phyloP scores from a whole-genome alignment of 192 early-diverging fungal species.

The Coemansia sp. region DNA sequence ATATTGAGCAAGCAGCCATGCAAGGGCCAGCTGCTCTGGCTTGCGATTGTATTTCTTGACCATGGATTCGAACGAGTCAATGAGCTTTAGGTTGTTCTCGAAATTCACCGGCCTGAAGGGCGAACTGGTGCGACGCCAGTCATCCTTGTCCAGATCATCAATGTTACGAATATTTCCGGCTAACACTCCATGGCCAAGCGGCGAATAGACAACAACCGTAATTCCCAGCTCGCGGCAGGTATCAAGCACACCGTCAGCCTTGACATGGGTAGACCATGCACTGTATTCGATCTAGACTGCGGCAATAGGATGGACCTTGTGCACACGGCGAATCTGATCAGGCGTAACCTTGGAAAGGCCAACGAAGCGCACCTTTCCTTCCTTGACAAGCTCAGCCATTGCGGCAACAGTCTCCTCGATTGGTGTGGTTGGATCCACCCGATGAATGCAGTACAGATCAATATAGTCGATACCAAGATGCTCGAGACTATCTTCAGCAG shows the following conservation, averaged over 20 bases:
- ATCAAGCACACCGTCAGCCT: slow-evolving; percentile 65
- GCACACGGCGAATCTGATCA: slow-evolving; percentile 62
- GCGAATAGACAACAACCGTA: slow-evolving; percentile 70
- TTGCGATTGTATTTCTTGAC: slow-evolving; percentile 58
- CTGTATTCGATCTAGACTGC: slow-evolving; percentile 55
- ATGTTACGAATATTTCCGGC: slow-evolving; percentile 58
- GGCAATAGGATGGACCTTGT: slow-evolving; percentile 68
- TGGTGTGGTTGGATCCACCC: slow-evolving; percentile 59
- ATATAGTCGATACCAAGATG: slow-evolving; percentile 59
- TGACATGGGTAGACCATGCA: slow-evolving; percentile 63
- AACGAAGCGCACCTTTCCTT: slow-evolving; percentile 64
- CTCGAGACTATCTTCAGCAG: slow-evolving; percentile 50
- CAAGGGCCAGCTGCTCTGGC: slow-evolving; percentile 59
- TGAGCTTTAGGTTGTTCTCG: slow-evolving; percentile 60
- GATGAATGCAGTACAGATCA: slow-evolving; percentile 67
- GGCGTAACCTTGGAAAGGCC: slow-evolving; percentile 62
- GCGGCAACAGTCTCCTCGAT: slow-evolving; percentile 36
- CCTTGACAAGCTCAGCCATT: slow-evolving; percentile 66
- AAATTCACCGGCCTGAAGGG: slow-evolving; percentile 65
- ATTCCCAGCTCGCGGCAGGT: slow-evolving; percentile 73
- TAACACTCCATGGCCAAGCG: slow-evolving; percentile 69
- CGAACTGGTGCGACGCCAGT: slow-evolving; percentile 55
- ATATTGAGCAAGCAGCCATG: slow-evolving; percentile 65
- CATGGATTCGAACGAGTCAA: slow-evolving; percentile 52
- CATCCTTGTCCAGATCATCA: slow-evolving; percentile 58